Evolutionary conservation across 2,329 filamentous ascomycete genomes (phyloP).

Genomic region (Coniella lustricola): DNA sequence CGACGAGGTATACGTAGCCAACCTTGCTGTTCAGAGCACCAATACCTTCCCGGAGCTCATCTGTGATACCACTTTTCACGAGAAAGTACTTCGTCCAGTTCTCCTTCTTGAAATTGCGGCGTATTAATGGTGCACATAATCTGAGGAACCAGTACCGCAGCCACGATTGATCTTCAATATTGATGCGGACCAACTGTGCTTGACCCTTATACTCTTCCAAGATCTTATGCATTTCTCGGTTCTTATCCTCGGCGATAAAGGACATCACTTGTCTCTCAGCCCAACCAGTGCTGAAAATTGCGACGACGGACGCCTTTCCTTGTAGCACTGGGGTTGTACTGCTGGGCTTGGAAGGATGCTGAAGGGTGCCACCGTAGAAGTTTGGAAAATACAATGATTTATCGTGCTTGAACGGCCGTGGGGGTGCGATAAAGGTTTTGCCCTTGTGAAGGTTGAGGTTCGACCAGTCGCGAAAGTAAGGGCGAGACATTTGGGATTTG

Average conservation of each 20-base stretch:
- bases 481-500: conserved; percentile 69
- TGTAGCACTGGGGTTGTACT: conserved; percentile 72
- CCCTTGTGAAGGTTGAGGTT: conserved; percentile 78
- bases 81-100: conserved; percentile 58
- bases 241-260: conserved; percentile 59
- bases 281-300: conserved; percentile 78
- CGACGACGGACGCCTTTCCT: conserved; percentile 71
- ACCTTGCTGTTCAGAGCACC: conserved; percentile 82
- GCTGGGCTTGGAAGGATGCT: conserved; percentile 36
- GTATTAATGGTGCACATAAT: conserved; percentile 48
- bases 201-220: conserved; percentile 45
- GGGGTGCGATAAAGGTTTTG: conserved; percentile 84
- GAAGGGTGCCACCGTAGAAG: conserved; percentile 68
- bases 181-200: conserved; percentile 78
- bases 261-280: conserved; percentile 71
- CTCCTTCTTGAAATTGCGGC: conserved; percentile 40
- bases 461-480: conserved; percentile 94
- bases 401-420: conserved; percentile 75
- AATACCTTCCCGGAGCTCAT: conserved; percentile 55
- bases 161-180: conserved; percentile 69
- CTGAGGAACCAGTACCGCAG: conserved; percentile 55
- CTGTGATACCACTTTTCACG: conserved; percentile 49
- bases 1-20: conserved; percentile 87
- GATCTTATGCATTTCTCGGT: conserved; percentile 61
- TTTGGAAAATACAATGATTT: conserved; percentile 91